A percentile compares a stretch with the other conserved stretches of the same genome.
Conservation (phyloP, 306 rosid genomes). For the Trichosanthes cucumerina region DNA sequence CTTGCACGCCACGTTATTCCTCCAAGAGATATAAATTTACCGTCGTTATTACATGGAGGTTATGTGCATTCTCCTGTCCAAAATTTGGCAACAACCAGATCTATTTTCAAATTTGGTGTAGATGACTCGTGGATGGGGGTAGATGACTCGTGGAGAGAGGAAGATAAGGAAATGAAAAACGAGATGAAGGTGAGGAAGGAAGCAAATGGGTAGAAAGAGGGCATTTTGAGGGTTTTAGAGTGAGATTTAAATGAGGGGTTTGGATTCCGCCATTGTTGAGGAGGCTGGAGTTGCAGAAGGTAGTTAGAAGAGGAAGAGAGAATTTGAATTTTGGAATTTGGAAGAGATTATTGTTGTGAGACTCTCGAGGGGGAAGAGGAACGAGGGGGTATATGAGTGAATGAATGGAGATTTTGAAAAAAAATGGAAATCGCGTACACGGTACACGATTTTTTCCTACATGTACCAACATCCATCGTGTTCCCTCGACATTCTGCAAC, state of each 20-base stretch:
- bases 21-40: too few relatives aligned
- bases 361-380: not conserved
- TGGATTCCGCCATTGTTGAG: not conserved
- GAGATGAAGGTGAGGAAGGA: not conserved
- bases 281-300: not conserved
- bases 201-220: not conserved
- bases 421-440: too few relatives aligned
- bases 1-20: too few relatives aligned
- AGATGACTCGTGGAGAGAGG: conserved; percentile 42
- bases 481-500: too few relatives aligned
- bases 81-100: too few relatives aligned
- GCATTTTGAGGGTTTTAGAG: not conserved
- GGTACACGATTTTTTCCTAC: too few relatives aligned
- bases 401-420: not conserved
- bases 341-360: not conserved
- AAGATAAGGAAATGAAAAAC: not conserved
- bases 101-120: too few relatives aligned
- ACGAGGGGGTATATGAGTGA: not conserved
- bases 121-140: too few relatives aligned
- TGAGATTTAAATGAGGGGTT: not conserved
- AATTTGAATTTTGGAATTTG: not conserved
- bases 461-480: too few relatives aligned
- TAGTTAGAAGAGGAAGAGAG: not conserved
- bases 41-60: too few relatives aligned
- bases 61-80: too few relatives aligned